Evolutionary conservation across 2,329 filamentous ascomycete genomes (phyloP), one percentile per base, ranked within the genome.

Genomic region (Thelonectria rubi): DNA sequence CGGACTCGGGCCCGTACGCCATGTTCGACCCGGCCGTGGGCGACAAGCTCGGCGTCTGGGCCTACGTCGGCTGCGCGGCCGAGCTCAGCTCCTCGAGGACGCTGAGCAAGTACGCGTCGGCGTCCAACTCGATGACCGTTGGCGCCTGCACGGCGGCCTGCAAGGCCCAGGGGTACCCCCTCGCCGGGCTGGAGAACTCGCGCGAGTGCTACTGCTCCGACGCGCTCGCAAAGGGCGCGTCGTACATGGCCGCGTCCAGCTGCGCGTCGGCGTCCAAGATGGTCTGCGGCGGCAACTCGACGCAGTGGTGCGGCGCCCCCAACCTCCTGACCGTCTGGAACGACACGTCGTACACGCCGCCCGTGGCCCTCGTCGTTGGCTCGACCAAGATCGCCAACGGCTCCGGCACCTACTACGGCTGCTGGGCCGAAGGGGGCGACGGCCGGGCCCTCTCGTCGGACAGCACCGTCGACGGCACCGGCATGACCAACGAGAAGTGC

Each of bases 301-400:
- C 65, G n/a, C 65, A 69, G 14, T 69, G 62, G 12, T 69, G 68
- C 18, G 68, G 68, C 50, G 68, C 65, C 11, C 67, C 67, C 0
- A 55, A 50, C 14, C 18, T 65, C 2, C 62, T 70, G 5, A 69
- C 67, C 1, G 24, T 69, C 14, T 69, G 67, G 67, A 70, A 64
- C 3, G 67, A 69, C 9, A 69, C 67, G 2, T 67, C 67, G 18
- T 69, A 64, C n/a, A 58, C 34, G 14, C 59, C 67, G 0, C 68
- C 68, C 1, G 20, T 30, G 14, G 21, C 54, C 21, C 67, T 68
- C 17, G 34, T 69, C 15, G 55, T 68, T 15, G 54, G 54, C 20
- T 55, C 65, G 32, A 69, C 67, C 5, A 47, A 65, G 39, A 69
- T 70, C n/a, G 42, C 62, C 12, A 54, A 65, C 7, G 65, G 55